A percentile compares a stretch with the other conserved stretches of the same genome.
Evolutionary conservation across 2,329 filamentous ascomycete genomes (phyloP).

Genomic region (Apiospora koreana): DNA sequence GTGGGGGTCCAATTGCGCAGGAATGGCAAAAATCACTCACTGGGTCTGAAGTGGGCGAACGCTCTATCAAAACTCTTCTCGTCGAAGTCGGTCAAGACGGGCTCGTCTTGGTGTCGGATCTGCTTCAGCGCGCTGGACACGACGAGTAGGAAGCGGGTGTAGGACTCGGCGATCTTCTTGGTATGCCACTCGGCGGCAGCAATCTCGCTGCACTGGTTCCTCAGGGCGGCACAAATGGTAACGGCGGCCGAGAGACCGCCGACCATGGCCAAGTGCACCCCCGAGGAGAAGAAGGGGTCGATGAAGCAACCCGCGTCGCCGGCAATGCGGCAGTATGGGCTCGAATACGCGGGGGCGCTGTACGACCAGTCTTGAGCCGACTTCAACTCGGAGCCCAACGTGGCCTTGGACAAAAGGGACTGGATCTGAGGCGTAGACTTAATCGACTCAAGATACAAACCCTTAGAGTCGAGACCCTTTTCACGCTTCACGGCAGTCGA

Average conservation of each 20-base stretch:
- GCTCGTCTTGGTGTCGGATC: conserved; percentile 39
- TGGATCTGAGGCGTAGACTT: conserved; percentile 39
- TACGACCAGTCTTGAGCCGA: conserved; percentile 50
- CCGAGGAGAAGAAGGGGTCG: conserved; percentile 50
- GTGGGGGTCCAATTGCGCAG: too few relatives aligned
- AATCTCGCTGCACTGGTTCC: conserved; percentile 39
- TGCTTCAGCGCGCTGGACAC: conserved; percentile 41
- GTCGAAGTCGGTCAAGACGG: conserved; percentile 42
- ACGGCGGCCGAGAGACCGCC: conserved; percentile 46
- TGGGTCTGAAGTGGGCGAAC: conserved; percentile 37
- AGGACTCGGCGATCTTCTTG: conserved; percentile 44
- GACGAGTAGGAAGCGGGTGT: conserved; percentile 46
- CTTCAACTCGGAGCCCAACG: neutral
- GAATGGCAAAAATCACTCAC: neutral
- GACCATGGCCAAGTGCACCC: conserved; percentile 45
- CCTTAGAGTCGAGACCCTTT: conserved; percentile 13
- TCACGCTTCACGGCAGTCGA: too few relatives aligned
- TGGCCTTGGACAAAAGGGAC: conserved; percentile 28
- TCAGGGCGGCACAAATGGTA: conserved; percentile 41
- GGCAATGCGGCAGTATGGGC: conserved; percentile 38
- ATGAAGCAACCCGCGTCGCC: conserved; percentile 52
- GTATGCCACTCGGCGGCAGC: conserved; percentile 42
- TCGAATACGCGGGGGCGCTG: conserved; percentile 42
- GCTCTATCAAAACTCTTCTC: conserved; percentile 45
- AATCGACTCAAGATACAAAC: conserved; percentile 36